Conservation (phyloP, 371 early-diverging fungal species). For the Apophysomyces trapeziformis region DNA sequence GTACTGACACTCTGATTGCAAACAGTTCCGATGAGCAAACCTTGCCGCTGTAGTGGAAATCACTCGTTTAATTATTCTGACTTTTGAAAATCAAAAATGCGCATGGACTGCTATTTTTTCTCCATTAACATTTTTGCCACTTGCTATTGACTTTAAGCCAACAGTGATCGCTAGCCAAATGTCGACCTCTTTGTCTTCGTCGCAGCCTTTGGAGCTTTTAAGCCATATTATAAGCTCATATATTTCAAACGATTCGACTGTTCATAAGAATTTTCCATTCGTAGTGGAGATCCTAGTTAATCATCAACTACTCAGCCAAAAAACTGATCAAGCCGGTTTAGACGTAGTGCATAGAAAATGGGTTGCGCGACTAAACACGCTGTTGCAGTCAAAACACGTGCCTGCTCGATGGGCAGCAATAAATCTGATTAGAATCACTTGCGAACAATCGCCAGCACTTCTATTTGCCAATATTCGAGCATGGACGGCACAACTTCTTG, state of each 20-base stretch:
- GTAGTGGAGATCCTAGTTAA: constrained; percentile 51
- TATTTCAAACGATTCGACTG: constrained; percentile 27
- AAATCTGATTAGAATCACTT: constrained; percentile 52
- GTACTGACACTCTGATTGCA: not conserved
- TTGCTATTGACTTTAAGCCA: not conserved
- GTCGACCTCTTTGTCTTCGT: constrained; percentile 9
- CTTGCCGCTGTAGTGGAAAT: not conserved
- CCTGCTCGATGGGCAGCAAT: constrained; percentile 63
- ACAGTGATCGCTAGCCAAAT: not conserved
- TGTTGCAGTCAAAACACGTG: constrained; percentile 59
- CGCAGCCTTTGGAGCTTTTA: constrained; percentile 19
- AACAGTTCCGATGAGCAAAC: constrained; percentile 10
- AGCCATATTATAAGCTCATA: constrained; percentile 27
- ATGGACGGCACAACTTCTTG: constrained; percentile 47
- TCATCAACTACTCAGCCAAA: constrained; percentile 42
- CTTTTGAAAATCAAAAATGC: not conserved
- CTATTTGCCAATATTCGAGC: constrained; percentile 46
- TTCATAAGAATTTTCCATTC: constrained; percentile 44
- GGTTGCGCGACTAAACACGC: constrained; percentile 58
- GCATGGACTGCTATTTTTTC: no score
- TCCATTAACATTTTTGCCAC: no score
- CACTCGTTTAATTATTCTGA: not conserved
- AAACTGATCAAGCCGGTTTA: constrained; percentile 18
- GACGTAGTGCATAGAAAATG: constrained; percentile 53
- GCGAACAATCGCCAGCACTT: constrained; percentile 53